Evolutionary conservation across 192 early-diverging fungal species (phyloP), one percentile per base, ranked within the genome.

Genomic region (Umbelopsis ramanniana): DNA sequence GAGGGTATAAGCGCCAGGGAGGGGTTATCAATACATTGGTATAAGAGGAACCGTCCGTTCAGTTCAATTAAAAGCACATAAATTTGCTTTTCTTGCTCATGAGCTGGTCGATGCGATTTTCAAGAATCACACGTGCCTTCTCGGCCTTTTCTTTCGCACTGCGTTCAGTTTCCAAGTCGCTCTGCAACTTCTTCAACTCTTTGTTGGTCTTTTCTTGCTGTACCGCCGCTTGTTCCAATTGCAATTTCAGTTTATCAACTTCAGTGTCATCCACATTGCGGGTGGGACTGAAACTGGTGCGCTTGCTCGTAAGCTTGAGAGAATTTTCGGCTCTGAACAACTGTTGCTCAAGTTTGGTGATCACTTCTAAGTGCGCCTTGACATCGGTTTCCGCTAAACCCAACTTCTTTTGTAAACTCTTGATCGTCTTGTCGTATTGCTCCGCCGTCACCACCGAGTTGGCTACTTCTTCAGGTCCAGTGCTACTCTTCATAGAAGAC

Each of bases 71-170:
- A 63, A 86, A 86, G 53, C 85, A 86, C 33, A 70, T 78, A 73
- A 86, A 86, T 67, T 82, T 84, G 52, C 74, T 82, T 67, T 76
- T 82, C 19, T 82, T 78, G 14, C 67, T 76, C 72, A 84, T 74
- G 29, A 79, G 53, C 26, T 79, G 70, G 48, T 84, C 79, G 54
- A 81, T 78, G 68, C 74, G 70, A 40, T 67, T 66, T 73, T 82
- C 79, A 45, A 86, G 69, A 12, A 77, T 47, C 6, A 66, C 35
- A 19, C 66, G 72, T 11, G 79, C 76, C 66, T 76, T 76, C 38
- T 84, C 81, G 0, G 85, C 81, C 26, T 72, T 77, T 69, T 79
- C 74, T 68, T 73, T 81, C 35, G 78, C 79, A 15, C 33, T 45
- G 24, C 77, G 68, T 57, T 84, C 83, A 26, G 71, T 52, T 45